These are phyloP conservation scores for Colletotrichum tofieldiae DNA, from an alignment of 2,329 filamentous ascomycete species.

Conservation along the genomic window DNA sequence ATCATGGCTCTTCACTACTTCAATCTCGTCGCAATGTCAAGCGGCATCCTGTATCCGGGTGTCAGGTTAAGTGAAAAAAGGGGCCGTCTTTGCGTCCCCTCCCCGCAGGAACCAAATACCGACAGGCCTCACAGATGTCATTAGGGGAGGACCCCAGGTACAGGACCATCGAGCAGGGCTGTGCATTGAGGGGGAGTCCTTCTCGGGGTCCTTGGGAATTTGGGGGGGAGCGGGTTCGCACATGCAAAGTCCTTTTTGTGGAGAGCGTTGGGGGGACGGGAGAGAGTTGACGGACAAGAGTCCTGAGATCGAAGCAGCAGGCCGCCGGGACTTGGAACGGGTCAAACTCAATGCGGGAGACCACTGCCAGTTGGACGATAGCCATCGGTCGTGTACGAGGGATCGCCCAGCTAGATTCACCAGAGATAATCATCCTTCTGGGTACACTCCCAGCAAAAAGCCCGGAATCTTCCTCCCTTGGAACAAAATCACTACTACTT, in stretches of 20 bases:
- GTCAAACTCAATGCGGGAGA: slow-evolving; percentile 1
- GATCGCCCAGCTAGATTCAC: not conserved
- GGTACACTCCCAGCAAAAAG: not conserved
- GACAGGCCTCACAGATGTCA: not conserved
- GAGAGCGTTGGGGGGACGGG: not conserved
- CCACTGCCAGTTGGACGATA: not conserved
- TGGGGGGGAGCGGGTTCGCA: not conserved
- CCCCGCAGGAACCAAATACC: slow-evolving; percentile 10
- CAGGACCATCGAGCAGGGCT: slow-evolving; percentile 15
- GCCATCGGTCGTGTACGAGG: not conserved
- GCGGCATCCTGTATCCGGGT: slow-evolving; percentile 12
- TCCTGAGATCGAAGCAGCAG: not conserved
- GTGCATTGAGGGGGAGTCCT: slow-evolving; percentile 30
- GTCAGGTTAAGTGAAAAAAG: slow-evolving; percentile 19
- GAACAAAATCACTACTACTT: not conserved
- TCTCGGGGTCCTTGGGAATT: slow-evolving; percentile 13
- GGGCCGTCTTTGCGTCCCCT: not conserved
- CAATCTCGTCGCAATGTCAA: not conserved
- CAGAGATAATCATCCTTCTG: not conserved
- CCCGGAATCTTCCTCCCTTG: no score
- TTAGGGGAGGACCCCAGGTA: not conserved
- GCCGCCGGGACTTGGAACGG: not conserved
- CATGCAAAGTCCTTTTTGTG: not conserved
- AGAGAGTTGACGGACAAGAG: not conserved
- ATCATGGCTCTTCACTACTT: not conserved